phyloP scores from a whole-genome alignment of 768 basidiomycete genomes.

The Psilocybe cubensis region DNA sequence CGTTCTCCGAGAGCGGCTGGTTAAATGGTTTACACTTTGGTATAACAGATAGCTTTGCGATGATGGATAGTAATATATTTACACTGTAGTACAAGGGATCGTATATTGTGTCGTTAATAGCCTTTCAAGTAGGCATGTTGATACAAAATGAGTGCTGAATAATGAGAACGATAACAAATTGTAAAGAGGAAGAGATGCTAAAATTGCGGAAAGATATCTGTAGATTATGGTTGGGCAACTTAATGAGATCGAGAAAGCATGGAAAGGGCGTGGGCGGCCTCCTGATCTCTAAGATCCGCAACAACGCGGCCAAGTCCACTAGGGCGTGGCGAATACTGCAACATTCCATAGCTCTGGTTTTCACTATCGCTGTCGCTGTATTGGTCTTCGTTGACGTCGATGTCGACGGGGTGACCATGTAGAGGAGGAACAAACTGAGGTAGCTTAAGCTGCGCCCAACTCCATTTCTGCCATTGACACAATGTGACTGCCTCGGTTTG shows the following conservation, averaged over 20 bases:
- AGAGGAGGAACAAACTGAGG: conserved; percentile 31
- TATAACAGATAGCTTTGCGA: neutral
- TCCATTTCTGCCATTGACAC: conserved; percentile 44
- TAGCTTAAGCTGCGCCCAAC: conserved; percentile 43
- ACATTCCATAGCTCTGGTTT: neutral
- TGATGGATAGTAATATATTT: neutral
- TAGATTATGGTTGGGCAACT: conserved; percentile 2
- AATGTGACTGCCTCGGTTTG: conserved; percentile 9
- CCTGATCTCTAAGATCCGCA: conserved; percentile 20
- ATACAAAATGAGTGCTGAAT: neutral
- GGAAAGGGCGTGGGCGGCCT: conserved; percentile 26
- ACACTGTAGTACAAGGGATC: neutral
- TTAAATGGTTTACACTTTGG: conserved; percentile 8
- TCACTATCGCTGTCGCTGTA: conserved; percentile 16
- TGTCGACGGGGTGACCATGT: conserved; percentile 11
- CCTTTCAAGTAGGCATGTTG: neutral
- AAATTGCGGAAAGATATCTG: neutral
- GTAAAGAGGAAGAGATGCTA: conserved; percentile 1
- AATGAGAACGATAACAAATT: neutral
- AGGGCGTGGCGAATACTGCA: conserved; percentile 4
- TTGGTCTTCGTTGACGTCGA: conserved; percentile 17
- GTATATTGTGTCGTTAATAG: neutral
- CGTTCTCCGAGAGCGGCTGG: conserved; percentile 24
- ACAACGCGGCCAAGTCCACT: conserved; percentile 7
- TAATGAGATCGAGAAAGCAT: conserved; percentile 23